Evolutionary conservation across 2,329 filamentous ascomycete genomes (phyloP), one percentile per base, ranked within the genome.

Genomic region (Scytalidium sp.): DNA sequence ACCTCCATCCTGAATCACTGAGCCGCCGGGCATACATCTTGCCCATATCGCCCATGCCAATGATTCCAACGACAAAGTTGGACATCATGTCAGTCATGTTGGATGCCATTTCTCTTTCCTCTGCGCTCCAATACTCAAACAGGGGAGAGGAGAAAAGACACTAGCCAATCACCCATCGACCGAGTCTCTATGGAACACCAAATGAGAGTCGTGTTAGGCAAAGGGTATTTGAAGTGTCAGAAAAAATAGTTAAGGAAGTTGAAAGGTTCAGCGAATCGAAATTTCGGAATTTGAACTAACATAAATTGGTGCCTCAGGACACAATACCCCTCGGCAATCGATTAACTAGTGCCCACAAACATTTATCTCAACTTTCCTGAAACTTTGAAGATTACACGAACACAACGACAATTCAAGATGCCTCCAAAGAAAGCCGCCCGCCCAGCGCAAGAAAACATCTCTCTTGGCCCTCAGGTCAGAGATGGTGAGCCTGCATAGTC

Each of bases 1-100:
- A 97, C 94, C 90, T 97, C 93, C 94, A 99, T 65, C 94, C 94
- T 66, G 93, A 94, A 66, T 83, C 83, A 70, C 90, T 91, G 64
- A 99, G 81, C 66, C 85, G 84, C 65, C 87, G 84, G 64, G 94
- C 90, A 71, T 99, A 99, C 90, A 99, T 95, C 80, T 87, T 96
- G 64, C 94, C 94, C 94, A 99, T 99, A 65, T 97, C 93, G 57
- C 94, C 94, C 92, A 99, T 97, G 53, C 94, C 94, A 68, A 99
- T 99, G 65, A 99, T 88, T 59, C 94, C 94, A 59, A 99, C 81
- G 55, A 87, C 83, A 67, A 90, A 90, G 64, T 80, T 76, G 8
- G 61, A 55, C 54, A 61, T 60, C 23, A 25, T 50, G 9, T 36
- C 50, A 23, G 40, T 32, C 23, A 55, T 43, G 41, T 51, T 53